Percentiles rank a stretch among this genome's conserved stretches.
phyloP scores from a whole-genome alignment of 2,329 filamentous ascomycete species.

The Gaeumannomyces tritici region DNA sequence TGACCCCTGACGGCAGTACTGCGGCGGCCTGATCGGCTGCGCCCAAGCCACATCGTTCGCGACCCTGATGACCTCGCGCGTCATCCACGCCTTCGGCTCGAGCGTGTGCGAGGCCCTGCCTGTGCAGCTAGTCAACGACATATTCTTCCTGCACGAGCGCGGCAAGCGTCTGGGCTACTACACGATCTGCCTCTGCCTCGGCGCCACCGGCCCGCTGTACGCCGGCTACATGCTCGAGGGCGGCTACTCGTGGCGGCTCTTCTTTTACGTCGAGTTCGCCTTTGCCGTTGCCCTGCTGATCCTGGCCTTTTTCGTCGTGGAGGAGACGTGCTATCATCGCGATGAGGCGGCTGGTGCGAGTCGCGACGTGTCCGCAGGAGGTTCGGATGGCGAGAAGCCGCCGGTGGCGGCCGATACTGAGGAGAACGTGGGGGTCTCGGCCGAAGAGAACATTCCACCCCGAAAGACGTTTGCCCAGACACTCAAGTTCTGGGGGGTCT shows the following conservation, averaged over 20 bases:
- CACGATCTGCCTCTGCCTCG: conserved; percentile 47
- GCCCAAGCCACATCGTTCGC: conserved; percentile 24
- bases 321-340: conserved; percentile 21
- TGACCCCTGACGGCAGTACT: conserved; percentile 18
- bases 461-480: conserved; percentile 30
- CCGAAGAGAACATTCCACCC: conserved; percentile 15
- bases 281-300: conserved; percentile 26
- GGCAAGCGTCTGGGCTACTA: conserved; percentile 50
- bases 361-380: conserved; percentile 2
- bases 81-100: conserved; percentile 29
- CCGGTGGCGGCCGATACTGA: background rate
- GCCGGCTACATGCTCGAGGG: conserved; percentile 52
- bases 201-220: conserved; percentile 44
- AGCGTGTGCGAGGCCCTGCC: conserved; percentile 34
- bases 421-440: background rate
- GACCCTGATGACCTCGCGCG: conserved; percentile 27
- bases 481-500: conserved; percentile 31
- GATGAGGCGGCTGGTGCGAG: conserved; percentile 1
- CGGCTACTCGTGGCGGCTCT: conserved; percentile 48
- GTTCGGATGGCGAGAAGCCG: conserved; percentile 6
- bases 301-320: conserved; percentile 21
- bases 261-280: conserved; percentile 51
- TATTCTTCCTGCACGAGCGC: conserved; percentile 35
- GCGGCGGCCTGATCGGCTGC: conserved; percentile 27
- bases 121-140: conserved; percentile 34